phyloP scores from a whole-genome alignment of 2,329 filamentous ascomycete genomes.

The Nothomitra cinnamomea region DNA sequence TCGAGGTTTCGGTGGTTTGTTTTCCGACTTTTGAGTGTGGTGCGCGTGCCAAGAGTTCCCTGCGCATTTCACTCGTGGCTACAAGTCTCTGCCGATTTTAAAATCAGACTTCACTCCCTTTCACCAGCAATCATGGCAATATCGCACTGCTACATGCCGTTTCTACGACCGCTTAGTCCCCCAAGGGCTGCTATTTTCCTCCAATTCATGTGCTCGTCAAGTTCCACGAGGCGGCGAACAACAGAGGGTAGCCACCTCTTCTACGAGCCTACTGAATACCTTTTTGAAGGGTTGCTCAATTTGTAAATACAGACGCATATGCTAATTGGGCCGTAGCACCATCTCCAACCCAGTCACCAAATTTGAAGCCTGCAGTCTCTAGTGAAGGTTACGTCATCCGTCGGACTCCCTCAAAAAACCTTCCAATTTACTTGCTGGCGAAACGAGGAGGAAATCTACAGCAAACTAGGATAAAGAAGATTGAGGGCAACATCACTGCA shows the following conservation, averaged over 20 bases:
- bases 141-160: slow-evolving; percentile 10
- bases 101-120: neutral
- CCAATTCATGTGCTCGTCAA: slow-evolving; percentile 12
- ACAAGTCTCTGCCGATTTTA: too few species aligned
- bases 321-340: neutral
- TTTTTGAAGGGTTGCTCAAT: neutral
- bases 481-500: slow-evolving; percentile 52
- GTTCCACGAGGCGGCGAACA: neutral
- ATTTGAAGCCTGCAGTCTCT: slow-evolving; percentile 25
- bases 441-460: slow-evolving; percentile 63
- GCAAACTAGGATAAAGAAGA: slow-evolving; percentile 59
- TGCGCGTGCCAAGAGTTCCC: neutral
- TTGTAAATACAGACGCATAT: neutral
- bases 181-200: slow-evolving; percentile 16
- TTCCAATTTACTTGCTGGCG: slow-evolving; percentile 58
- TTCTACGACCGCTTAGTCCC: slow-evolving; percentile 18
- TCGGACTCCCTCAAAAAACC: slow-evolving; percentile 51
- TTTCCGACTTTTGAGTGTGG: neutral
- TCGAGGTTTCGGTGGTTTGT: neutral
- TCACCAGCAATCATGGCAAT: neutral
- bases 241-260: neutral
- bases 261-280: neutral
- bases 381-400: slow-evolving; percentile 46
- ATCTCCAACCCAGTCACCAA: slow-evolving; percentile 9
- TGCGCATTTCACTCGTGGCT: too few species aligned